Evolutionary conservation across 768 basidiomycete genomes (phyloP).

Genomic region (Glaciozyma martinii): DNA sequence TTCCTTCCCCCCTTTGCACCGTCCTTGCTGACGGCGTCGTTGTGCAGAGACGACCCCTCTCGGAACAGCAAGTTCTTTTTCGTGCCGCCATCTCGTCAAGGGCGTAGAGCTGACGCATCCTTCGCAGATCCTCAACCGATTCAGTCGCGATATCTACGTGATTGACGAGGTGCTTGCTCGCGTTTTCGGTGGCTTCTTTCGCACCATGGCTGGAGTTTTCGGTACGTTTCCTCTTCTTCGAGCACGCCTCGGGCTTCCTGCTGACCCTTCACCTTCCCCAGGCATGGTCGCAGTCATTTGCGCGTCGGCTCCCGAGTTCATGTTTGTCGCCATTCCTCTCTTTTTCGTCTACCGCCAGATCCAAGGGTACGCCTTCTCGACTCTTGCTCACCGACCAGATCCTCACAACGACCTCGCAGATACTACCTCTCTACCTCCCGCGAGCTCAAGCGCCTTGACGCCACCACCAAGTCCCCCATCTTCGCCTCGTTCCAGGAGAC

Average conservation of each 20-base stretch:
- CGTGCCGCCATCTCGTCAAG: neutral
- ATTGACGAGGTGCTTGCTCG: slow-evolving; percentile 72
- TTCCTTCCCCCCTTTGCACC: neutral
- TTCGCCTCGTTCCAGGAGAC: slow-evolving; percentile 53
- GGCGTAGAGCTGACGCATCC: slow-evolving; percentile 46
- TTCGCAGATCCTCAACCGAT: slow-evolving; percentile 78
- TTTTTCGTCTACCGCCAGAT: slow-evolving; percentile 54
- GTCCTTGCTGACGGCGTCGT: too few species aligned
- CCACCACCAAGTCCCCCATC: slow-evolving; percentile 80
- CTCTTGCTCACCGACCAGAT: slow-evolving; percentile 41
- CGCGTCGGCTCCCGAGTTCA: slow-evolving; percentile 47
- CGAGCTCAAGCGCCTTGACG: slow-evolving; percentile 79
- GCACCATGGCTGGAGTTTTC: slow-evolving; percentile 43
- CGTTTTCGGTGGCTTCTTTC: slow-evolving; percentile 61
- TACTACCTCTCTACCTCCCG: slow-evolving; percentile 82
- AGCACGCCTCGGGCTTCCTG: neutral
- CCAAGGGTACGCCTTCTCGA: slow-evolving; percentile 9
- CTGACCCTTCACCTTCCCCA: neutral
- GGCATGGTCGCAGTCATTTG: slow-evolving; percentile 35
- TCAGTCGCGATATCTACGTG: slow-evolving; percentile 62
- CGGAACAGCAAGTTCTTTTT: neutral
- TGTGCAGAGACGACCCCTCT: slow-evolving; percentile 8
- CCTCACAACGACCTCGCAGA: slow-evolving; percentile 40
- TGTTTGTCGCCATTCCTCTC: slow-evolving; percentile 69
- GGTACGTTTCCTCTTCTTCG: neutral